A percentile compares a stretch with the other conserved stretches of the same genome.
Conservation (phyloP, 345 rosid species). For the Gossypium thurberi region DNA sequence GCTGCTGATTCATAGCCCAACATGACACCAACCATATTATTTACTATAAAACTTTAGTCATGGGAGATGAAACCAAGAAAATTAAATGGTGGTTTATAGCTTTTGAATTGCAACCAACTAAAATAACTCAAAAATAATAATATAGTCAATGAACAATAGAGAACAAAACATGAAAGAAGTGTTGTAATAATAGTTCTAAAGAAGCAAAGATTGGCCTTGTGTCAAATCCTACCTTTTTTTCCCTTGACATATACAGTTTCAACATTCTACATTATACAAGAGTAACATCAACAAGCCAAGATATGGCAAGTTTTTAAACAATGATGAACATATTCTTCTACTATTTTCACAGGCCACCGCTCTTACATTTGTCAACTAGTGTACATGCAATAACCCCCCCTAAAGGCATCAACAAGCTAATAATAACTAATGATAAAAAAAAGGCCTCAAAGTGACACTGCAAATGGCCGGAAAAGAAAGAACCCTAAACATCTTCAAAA, state of each 20-base stretch:
- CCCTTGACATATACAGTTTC: neutral
- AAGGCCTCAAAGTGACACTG: conserved; percentile 13
- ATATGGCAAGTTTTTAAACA: neutral
- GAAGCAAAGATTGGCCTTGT: neutral
- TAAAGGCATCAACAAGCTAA: conserved; percentile 20
- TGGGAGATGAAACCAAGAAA: neutral
- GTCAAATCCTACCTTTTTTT: neutral
- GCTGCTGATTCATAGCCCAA: neutral
- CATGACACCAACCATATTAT: neutral
- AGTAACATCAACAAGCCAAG: neutral
- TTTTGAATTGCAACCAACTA: neutral
- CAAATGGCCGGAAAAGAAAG: conserved; percentile 13
- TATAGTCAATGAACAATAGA: too few relatives aligned
- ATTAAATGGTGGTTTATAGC: neutral
- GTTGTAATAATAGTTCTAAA: neutral
- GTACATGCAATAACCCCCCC: conserved; percentile 38
- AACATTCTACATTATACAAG: neutral
- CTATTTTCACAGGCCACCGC: conserved; percentile 26
- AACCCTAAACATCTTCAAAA: conserved; percentile 14
- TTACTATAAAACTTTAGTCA: too few relatives aligned
- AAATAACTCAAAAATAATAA: neutral
- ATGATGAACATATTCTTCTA: conserved; percentile 5
- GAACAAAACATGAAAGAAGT: neutral
- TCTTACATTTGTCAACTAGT: conserved; percentile 16
- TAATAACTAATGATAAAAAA: neutral